phyloP scores from a whole-genome alignment of 2,329 filamentous ascomycete species.

The Trichocomaceae sp. region DNA sequence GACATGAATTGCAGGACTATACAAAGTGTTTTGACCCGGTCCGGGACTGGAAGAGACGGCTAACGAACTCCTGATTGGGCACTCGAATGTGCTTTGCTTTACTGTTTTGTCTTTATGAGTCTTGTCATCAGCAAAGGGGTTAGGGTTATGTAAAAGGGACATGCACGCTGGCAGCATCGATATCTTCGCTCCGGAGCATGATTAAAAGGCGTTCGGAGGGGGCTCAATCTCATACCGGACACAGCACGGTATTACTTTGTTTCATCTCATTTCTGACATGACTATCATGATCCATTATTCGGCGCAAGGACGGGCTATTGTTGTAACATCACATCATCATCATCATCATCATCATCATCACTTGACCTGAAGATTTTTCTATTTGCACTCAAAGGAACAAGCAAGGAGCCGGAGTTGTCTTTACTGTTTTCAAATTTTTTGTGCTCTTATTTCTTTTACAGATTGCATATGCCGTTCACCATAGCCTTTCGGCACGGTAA shows the following conservation, averaged over 20 bases:
- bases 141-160: background rate
- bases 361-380: background rate
- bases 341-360: background rate
- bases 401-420: background rate
- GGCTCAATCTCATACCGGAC: background rate
- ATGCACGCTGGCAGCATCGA: background rate
- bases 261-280: background rate
- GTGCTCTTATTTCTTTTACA: background rate
- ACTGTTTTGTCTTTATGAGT: background rate
- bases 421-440: background rate
- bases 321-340: too few species aligned
- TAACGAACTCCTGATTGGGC: conserved; percentile 25
- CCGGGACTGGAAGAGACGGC: conserved; percentile 44
- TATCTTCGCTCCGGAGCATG: background rate
- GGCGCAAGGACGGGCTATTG: background rate
- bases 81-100: background rate
- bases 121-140: background rate
- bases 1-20: conserved; percentile 75
- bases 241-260: background rate
- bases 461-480: background rate
- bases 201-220: background rate
- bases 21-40: conserved; percentile 83
- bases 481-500: background rate
- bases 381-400: background rate
- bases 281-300: background rate